These are phyloP conservation scores for Suillus bovinus DNA, from an alignment of 768 basidiomycete genomes.

Conservation along the genomic window DNA sequence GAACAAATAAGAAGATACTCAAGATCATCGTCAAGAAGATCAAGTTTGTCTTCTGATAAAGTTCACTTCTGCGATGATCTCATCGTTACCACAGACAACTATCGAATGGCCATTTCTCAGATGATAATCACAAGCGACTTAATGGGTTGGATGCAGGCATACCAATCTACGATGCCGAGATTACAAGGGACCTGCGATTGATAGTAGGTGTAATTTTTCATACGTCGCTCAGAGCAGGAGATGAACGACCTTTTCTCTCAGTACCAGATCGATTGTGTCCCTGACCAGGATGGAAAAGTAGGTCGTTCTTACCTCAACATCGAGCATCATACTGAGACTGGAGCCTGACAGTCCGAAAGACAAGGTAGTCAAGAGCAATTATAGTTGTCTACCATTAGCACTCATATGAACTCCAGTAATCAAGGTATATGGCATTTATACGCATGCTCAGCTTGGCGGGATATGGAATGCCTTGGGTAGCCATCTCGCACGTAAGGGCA, in stretches of 20 bases:
- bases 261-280: constrained; percentile 52
- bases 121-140: constrained; percentile 65
- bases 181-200: constrained; percentile 52
- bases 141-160: constrained; percentile 44
- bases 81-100: constrained; percentile 48
- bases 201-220: constrained; percentile 38
- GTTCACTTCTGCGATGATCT: neutral
- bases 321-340: neutral
- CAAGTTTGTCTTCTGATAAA: constrained; percentile 40
- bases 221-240: neutral
- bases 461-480: too few relatives aligned
- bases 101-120: constrained; percentile 68
- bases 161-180: constrained; percentile 70
- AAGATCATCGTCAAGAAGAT: constrained; percentile 67
- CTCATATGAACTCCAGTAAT: neutral
- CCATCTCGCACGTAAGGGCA: too few relatives aligned
- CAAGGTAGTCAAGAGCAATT: constrained; percentile 32
- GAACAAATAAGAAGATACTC: constrained; percentile 47
- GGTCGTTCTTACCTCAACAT: constrained; percentile 8
- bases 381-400: neutral
- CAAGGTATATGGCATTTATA: too few relatives aligned
- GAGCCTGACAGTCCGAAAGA: constrained; percentile 32
- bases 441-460: too few relatives aligned
- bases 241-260: constrained; percentile 18
- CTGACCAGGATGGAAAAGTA: constrained; percentile 37